A percentile compares a stretch with the other conserved stretches of the same genome.
Conservation (phyloP, 2,329 filamentous ascomycete genomes). For the Fusarium neocosmosporiellum region DNA sequence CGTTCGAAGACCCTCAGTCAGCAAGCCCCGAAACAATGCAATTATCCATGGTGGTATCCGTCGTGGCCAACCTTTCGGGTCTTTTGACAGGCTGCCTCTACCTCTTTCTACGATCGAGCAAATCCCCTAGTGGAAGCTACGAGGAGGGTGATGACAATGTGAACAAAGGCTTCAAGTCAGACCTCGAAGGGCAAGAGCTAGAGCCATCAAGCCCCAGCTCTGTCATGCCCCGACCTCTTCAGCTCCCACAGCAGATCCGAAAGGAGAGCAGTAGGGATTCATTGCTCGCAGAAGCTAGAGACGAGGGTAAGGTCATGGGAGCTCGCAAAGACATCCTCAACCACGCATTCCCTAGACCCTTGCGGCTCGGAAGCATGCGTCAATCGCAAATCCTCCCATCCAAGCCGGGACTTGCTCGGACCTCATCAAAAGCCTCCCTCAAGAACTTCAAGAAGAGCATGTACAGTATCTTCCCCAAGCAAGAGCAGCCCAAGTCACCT, state of each 20-base stretch:
- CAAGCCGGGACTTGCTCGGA: conserved; percentile 28
- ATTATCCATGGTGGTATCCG: conserved; percentile 71
- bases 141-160: conserved; percentile 43
- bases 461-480: conserved; percentile 42
- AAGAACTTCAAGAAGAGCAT: conserved; percentile 42
- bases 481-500: conserved; percentile 34
- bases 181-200: conserved; percentile 22
- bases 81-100: conserved; percentile 74
- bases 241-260: conserved; percentile 15
- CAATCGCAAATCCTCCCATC: conserved; percentile 28
- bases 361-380: conserved; percentile 38
- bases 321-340: conserved; percentile 37
- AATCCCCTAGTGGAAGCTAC: conserved; percentile 63
- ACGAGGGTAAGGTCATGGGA: conserved; percentile 47
- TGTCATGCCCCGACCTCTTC: conserved; percentile 17
- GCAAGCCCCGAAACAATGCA: conserved; percentile 56
- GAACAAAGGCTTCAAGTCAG: conserved; percentile 31
- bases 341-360: conserved; percentile 21
- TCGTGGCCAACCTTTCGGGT: conserved; percentile 74
- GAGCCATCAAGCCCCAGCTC: conserved; percentile 20
- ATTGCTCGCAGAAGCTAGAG: conserved; percentile 39
- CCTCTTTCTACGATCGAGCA: conserved; percentile 74
- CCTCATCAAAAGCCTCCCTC: conserved; percentile 33
- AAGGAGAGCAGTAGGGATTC: conserved; percentile 26
- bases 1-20: conserved; percentile 54